These are phyloP conservation scores for Colletotrichum gigasporum DNA, from an alignment of 2,329 filamentous ascomycete species.

Conservation along the genomic window DNA sequence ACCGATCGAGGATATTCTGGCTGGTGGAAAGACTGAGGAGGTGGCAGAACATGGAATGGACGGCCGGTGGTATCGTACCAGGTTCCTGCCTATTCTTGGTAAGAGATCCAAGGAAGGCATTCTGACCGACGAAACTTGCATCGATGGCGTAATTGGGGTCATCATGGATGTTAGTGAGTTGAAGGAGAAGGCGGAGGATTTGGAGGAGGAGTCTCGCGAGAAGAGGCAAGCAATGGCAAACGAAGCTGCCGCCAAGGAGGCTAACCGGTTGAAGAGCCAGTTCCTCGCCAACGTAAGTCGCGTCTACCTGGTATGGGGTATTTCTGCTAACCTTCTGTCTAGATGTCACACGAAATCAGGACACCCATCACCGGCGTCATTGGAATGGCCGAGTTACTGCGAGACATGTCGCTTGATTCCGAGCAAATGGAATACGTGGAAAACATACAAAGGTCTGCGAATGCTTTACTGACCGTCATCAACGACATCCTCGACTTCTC, in stretches of 20 bases:
- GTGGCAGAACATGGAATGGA: slow-evolving; percentile 70
- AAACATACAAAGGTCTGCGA: slow-evolving; percentile 82
- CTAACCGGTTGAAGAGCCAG: slow-evolving; percentile 81
- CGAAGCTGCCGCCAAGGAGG: slow-evolving; percentile 81
- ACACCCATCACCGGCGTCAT: slow-evolving; percentile 84
- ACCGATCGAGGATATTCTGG: slow-evolving; percentile 71
- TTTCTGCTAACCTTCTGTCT: slow-evolving; percentile 1
- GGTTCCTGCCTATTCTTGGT: slow-evolving; percentile 72
- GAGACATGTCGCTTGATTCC: slow-evolving; percentile 73
- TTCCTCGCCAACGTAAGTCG: slow-evolving; percentile 72
- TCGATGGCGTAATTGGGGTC: slow-evolving; percentile 81
- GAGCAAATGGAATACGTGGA: slow-evolving; percentile 80
- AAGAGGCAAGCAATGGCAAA: slow-evolving; percentile 78
- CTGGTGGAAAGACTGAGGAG: slow-evolving; percentile 67
- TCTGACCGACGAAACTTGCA: slow-evolving; percentile 53
- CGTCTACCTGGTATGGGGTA: too few species aligned
- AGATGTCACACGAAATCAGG: slow-evolving; percentile 83
- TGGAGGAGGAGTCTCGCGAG: slow-evolving; percentile 72
- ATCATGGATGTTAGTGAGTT: slow-evolving; percentile 83
- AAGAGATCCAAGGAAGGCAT: slow-evolving; percentile 63
- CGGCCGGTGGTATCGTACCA: slow-evolving; percentile 75
- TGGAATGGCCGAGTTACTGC: slow-evolving; percentile 79
- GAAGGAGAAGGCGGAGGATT: slow-evolving; percentile 69
- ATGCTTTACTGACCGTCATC: slow-evolving; percentile 85
- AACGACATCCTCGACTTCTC: slow-evolving; percentile 93